A percentile compares a stretch with the other conserved stretches of the same genome.
These are phyloP conservation scores for Colletotrichum sp. DNA, from an alignment of 2,329 filamentous ascomycete species.

Conservation along the genomic window DNA sequence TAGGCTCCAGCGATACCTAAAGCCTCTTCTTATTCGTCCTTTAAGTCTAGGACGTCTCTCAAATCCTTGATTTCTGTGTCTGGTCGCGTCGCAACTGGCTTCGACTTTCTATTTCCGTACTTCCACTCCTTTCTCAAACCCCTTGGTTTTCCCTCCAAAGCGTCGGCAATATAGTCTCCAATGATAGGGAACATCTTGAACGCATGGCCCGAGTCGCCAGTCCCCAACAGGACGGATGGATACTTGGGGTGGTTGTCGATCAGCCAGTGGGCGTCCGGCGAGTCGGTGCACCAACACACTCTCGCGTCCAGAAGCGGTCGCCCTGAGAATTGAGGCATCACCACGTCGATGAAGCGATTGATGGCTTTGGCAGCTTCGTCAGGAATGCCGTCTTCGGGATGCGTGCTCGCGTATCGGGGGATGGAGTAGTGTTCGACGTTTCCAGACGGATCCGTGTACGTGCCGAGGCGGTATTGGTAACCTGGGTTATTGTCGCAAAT, in stretches of 20 bases:
- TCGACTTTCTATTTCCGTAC: conserved; percentile 20
- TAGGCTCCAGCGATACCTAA: not conserved
- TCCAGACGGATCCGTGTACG: conserved; percentile 8
- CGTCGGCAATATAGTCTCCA: conserved; percentile 26
- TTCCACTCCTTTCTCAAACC: conserved; percentile 26
- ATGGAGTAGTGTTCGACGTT: conserved; percentile 14
- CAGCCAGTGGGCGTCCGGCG: conserved; percentile 37
- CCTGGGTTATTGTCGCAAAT: conserved; percentile 23
- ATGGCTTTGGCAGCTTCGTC: conserved; percentile 16
- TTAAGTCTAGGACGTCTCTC: conserved; percentile 18
- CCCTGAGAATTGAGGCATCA: conserved; percentile 29
- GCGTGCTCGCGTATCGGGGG: conserved; percentile 19
- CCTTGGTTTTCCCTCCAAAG: conserved; percentile 19
- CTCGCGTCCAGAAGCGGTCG: conserved; percentile 25
- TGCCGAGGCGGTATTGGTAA: conserved; percentile 16
- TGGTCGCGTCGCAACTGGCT: conserved; percentile 19
- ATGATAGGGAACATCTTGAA: conserved; percentile 33
- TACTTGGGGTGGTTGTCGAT: conserved; percentile 29
- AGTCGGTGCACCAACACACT: conserved; percentile 38
- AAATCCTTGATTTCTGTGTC: conserved; percentile 26
- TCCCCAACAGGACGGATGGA: conserved; percentile 22
- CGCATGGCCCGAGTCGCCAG: conserved; percentile 29
- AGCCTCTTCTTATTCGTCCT: not conserved
- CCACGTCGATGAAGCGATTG: conserved; percentile 14
- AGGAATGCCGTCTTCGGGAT: conserved; percentile 18